Percentiles rank a stretch among this genome's conserved stretches.
Conservation (phyloP, 176 grass and related monocot species). For the Paspalum notatum region DNA sequence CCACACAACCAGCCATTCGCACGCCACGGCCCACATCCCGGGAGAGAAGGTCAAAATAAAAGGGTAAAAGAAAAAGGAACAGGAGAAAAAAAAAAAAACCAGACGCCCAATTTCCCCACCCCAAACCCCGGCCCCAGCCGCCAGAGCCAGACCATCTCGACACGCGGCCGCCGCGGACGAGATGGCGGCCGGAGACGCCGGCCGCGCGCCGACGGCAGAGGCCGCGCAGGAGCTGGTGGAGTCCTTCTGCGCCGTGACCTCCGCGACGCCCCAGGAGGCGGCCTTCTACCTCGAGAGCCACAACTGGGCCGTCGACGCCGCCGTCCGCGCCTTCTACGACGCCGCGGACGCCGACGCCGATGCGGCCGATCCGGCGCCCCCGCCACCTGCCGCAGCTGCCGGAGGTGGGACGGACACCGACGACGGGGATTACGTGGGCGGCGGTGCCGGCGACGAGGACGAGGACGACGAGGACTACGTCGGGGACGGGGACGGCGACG, state of each 20-base stretch:
- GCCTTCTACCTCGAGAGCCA: conserved; percentile 86
- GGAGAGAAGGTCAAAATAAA: conserved; percentile 25
- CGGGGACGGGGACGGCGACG: conserved; percentile 24
- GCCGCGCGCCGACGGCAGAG: conserved; percentile 42
- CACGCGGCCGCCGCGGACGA: conserved; percentile 41
- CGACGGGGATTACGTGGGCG: conserved; percentile 46
- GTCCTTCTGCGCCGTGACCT: conserved; percentile 72
- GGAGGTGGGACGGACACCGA: not conserved
- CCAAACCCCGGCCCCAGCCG: conserved; percentile 25
- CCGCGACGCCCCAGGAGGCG: conserved; percentile 68
- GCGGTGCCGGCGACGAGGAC: conserved; percentile 23
- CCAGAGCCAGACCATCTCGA: not conserved
- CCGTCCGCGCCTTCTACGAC: conserved; percentile 80
- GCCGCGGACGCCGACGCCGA: conserved; percentile 27
- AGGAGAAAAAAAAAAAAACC: not conserved
- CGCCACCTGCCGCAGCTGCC: conserved; percentile 3
- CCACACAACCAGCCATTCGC: not conserved
- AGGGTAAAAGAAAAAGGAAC: not conserved
- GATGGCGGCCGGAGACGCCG: conserved; percentile 47
- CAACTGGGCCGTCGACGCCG: conserved; percentile 76
- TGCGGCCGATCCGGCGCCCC: conserved; percentile 40
- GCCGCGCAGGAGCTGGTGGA: conserved; percentile 55
- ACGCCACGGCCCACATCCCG: not conserved
- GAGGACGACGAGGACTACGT: conserved; percentile 47
- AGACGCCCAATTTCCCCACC: not conserved